Base-by-base conservation (phyloP, 148 eudicot species). In the Rhododendron kiyosumense region DNA sequence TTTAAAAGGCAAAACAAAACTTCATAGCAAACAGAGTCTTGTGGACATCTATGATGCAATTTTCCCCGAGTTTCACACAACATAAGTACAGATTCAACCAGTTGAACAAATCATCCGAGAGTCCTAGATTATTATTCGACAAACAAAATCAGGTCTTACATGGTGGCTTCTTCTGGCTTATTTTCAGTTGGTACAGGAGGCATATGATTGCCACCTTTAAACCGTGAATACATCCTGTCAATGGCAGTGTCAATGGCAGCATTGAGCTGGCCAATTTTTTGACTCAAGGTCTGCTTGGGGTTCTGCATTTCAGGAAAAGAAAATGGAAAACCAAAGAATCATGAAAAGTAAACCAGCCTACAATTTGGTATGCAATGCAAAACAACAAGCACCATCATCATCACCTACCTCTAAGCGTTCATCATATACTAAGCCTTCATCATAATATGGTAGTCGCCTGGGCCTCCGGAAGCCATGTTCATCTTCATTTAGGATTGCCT, bases 201-300 rank as follows among this genome's bases (percentile, higher is more conserved):
- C 83, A 77, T 80, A n/a, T 90, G 93, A 49, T 90, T 91, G 77
- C 93, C 92, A 74, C 98, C 98, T 89, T 95, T 90, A 90, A 95
- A 88, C 45, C 98, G 93, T 45, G 96, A 85, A n/a, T 96, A 91
- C n/a, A 95, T 96, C 77, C 93, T 94, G 91, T 95, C 98, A 74
- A 95, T 67, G 74, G 74, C 98, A 79, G 92, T 94, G 92, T 95
- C 98, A 77, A 95, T 95, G 54, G 98, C 97, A n/a, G 97, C 86
- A 92, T 94, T 95, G 69, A 95, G 93, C 86, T 95, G 97, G 86
- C 92, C 87, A 78, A 95, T 87, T 87, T 93, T 95, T 26, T 92
- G 85, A 88, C 92, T 92, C 83, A 95, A 91, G 69, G 92, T 95
- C 87, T 93, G 89, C 84, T 96, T 90, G 63, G 94, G 93, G 81